Evolutionary conservation across 2,329 filamentous ascomycete genomes (phyloP), one percentile per base, ranked within the genome.

Genomic region (Metarhizium humberi): DNA sequence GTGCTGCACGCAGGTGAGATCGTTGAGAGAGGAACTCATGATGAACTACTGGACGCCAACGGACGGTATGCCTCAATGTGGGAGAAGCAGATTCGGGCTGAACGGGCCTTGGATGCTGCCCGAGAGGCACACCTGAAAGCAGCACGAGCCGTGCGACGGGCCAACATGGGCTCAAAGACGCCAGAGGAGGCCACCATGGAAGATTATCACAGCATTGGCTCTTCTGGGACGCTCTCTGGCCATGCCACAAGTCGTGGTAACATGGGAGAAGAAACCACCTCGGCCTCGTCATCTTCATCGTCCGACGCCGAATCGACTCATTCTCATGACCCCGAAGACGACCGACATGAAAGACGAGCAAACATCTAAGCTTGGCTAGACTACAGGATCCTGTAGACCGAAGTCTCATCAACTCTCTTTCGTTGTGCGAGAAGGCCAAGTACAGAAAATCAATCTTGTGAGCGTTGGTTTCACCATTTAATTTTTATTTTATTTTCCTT

Each of bases 61-160:
- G 90, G 89, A 13, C 83, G 85, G 57, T 96, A 96, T 66, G 81
- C 83, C 11, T 85, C 85, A 57, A 92, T 96, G 84, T 96, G 91
- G 91, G 84, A 86, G 59, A 92, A 92, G 71, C 91, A 96, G 69
- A 91, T 88, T 59, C 81, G 86, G 57, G 88, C 88, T 2, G 87
- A 92, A 66, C 80, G 80, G 60, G 88, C 87, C 11, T 59, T 72
- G 53, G 64, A 68, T 48, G 68, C 64, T 34, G 71, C 71, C 50
- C 64, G 68, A 25, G 66, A 69, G 57, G 71, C 71, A 29, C 68
- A 70, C 25, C 54, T 67, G 42, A 70, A 67, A 57, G 70, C 70
- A 4, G 64, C 67, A 16, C 63, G 62, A 52, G 70, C 69, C 6
- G 60, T 81, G 60, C 74, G 74, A 53, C 74, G 77, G 58, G 78